Base-by-base conservation (phyloP, 345 rosid genomes). In the Heritiera fomes region DNA sequence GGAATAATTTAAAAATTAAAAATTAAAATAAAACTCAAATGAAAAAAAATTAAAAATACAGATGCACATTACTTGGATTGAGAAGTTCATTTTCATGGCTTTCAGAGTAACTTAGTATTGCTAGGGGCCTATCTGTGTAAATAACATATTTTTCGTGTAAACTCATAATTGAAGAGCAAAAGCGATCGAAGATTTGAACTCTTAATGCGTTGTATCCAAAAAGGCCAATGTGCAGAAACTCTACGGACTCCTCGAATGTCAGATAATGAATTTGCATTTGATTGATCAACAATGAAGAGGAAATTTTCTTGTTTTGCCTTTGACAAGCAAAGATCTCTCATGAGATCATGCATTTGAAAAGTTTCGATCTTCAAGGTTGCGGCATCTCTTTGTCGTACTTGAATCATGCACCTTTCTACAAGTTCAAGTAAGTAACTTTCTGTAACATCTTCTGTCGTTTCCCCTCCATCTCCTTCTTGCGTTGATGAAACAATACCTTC, bases 401-500 rank as follows among this genome's bases (percentile, higher is more conserved):
- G 45, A 43, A 43, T 43, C 7, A 43, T 43, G 45, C 45, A 43
- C 8, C 45, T 43, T 43, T 43, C 45, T 6, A 6, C 45, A 43
- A 43, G 45, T 5, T 43, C 8, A 43, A 43, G 0, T 82, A 87
- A 61, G 52, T 74, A 79, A 50, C 50, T 13, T 32, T 84, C 79
- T 0, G 79, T 87, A 4, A 66, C 78, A 70, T 87, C 82, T 61
- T 77, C 86, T 23, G 78, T n/a, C 1, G 64, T 32, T 13, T 15
- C 79, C 43, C 75, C 82, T 32, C 73, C 80, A 55, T 58, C 70
- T 47, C 62, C 2, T 56, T 60, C 58, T 11, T 73, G 7, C 14
- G 32, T 32, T n/a, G 14, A 64, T 2, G 79, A 15, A 23, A 87
- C 73, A 56, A 89, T 62, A 28, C 92, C 92, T 74, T 86, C 86